Base-by-base conservation (phyloP, 2,329 filamentous ascomycete genomes). In the Talaromyces sp. region DNA sequence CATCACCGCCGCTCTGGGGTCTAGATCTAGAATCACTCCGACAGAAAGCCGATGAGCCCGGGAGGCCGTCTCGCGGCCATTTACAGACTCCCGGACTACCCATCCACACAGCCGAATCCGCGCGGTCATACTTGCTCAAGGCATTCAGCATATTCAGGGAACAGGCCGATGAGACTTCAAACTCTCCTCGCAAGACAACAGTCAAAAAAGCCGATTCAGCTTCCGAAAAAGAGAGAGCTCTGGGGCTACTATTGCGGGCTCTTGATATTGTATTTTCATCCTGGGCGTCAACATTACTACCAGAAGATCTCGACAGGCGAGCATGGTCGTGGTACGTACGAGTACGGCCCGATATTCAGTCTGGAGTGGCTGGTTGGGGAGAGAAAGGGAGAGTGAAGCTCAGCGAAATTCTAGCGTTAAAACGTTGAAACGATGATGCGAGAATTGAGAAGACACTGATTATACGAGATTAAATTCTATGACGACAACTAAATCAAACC, bases 291-390 rank as follows among this genome's bases (percentile, higher is more conserved):
- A 82, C 85, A 33, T 72, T 96, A 36, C 81, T 76, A 30, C 76
- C 78, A 4, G 80, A 83, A 16, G 90, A 96, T 68, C 78, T 96
- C 58, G 90, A 96, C 71, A 82, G 83, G 64, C 84, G 87, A 63
- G 90, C 91, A 18, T 96, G 91, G 90, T 79, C 79, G 10, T 96
- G 92, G 92, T 96, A 96, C 74, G 80, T 89, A 1, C 82, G 84
- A 27, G 86, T 93, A 23, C 81, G 92, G 65, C 92, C 92, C 0
- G 87, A 91, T 23, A 89, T 96, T 2, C 87, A 90, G 62, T 77
- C 82, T 61, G 92, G 92, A 0, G 85, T 85, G 55, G 85, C 86
- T 23, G 92, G 92, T 1, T 96, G 92, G 92, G 92, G 92, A 31
- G 89, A 89, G 12, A 95, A 94, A 74, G 91, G 89, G 1, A 78